phyloP scores from a whole-genome alignment of 148 eudicot species.

The Dysphania ambrosioides region DNA sequence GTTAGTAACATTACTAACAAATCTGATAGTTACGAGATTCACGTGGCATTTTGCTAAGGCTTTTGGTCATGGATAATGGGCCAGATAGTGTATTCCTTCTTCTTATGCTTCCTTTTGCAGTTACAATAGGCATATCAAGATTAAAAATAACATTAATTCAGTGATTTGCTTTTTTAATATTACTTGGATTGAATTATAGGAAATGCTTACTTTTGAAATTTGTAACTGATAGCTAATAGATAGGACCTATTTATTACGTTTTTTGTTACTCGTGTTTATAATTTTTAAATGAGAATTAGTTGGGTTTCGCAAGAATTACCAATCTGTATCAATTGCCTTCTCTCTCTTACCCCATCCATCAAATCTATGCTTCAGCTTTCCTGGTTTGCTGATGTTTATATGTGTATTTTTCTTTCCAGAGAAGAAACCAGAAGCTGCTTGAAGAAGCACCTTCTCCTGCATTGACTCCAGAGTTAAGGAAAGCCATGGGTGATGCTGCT shows the following conservation, averaged over 20 bases:
- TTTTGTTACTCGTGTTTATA: background rate
- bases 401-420: conserved; percentile 45
- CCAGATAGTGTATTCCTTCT: background rate
- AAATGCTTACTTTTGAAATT: background rate
- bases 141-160: background rate
- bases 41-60: no score
- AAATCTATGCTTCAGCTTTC: background rate
- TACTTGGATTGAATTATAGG: background rate
- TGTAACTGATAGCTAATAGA: background rate
- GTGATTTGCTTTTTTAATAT: background rate
- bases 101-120: background rate
- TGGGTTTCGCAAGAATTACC: background rate
- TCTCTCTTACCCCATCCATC: background rate
- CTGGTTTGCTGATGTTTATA: background rate
- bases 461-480: conserved; percentile 77
- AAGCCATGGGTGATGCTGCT: conserved; percentile 99
- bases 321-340: background rate
- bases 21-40: no score
- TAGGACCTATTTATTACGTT: background rate
- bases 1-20: no score
- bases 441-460: conserved; percentile 99
- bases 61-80: background rate
- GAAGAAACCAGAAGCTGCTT: conserved; percentile 95
- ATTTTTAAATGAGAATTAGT: background rate
- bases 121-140: background rate